Evolutionary conservation across 2,329 filamentous ascomycete species (phyloP).

Genomic region (Clonostachys sp.): DNA sequence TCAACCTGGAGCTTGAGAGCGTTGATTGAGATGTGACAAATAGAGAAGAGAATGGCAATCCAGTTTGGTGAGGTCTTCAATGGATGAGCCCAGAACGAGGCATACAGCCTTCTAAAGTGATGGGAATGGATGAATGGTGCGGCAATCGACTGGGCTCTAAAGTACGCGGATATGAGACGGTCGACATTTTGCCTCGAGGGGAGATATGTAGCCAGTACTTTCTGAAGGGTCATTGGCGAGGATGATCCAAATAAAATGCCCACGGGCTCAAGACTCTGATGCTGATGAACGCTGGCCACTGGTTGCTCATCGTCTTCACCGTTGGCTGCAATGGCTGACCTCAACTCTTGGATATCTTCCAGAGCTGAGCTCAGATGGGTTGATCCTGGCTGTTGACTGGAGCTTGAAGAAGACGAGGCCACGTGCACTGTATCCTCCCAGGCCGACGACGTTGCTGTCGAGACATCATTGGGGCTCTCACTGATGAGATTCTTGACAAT

Average conservation of each 20-base stretch:
- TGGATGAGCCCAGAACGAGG: constrained; percentile 38
- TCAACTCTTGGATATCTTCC: neutral
- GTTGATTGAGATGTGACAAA: constrained; percentile 27
- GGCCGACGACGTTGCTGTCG: neutral
- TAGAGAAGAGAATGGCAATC: constrained; percentile 44
- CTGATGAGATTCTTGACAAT: neutral
- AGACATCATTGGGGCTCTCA: neutral
- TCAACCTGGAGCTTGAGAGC: constrained; percentile 19
- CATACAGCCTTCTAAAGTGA: constrained; percentile 42
- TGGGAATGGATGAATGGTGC: constrained; percentile 29
- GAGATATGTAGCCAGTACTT: constrained; percentile 20
- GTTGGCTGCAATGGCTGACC: neutral
- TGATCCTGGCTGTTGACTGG: neutral
- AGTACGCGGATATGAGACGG: constrained; percentile 27
- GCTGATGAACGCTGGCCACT: neutral
- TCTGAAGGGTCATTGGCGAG: constrained; percentile 14
- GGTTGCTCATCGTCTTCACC: neutral
- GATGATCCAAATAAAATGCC: constrained; percentile 1
- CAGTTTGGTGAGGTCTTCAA: constrained; percentile 34
- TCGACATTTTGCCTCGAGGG: constrained; percentile 29
- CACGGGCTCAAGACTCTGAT: neutral
- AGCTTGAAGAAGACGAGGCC: neutral
- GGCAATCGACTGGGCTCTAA: constrained; percentile 28
- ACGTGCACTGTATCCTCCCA: neutral
- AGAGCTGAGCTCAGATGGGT: neutral